Conservation (phyloP, 2,329 filamentous ascomycete species). For the Exophiala mesophila region DNA sequence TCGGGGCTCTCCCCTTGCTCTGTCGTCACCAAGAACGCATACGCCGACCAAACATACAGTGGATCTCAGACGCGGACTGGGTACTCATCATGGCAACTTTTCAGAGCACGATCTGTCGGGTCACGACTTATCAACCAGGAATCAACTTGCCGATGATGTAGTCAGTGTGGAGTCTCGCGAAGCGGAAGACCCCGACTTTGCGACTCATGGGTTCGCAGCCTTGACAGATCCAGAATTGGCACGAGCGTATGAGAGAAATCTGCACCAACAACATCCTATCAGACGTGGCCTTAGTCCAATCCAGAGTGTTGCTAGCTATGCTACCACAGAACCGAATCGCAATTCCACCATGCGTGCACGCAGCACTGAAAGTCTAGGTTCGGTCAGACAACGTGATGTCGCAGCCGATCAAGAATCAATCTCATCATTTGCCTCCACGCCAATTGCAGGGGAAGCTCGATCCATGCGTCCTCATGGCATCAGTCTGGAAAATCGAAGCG, state of each 20-base stretch:
- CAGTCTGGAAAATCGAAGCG: constrained; percentile 47
- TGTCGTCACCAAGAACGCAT: constrained; percentile 56
- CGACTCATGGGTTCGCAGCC: constrained; percentile 23
- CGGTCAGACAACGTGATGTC: constrained; percentile 45
- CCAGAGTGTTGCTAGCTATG: constrained; percentile 85
- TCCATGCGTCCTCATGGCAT: constrained; percentile 49
- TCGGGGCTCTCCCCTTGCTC: constrained; percentile 50
- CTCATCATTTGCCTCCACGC: constrained; percentile 53
- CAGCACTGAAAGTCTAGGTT: constrained; percentile 56
- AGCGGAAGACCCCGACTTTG: constrained; percentile 32
- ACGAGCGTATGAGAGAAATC: constrained; percentile 47
- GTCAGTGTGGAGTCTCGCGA: constrained; percentile 39
- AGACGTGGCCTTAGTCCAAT: constrained; percentile 77
- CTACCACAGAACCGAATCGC: constrained; percentile 58
- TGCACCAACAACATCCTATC: constrained; percentile 61
- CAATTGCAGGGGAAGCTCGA: constrained; percentile 51
- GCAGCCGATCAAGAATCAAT: constrained; percentile 46
- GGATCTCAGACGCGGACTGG: constrained; percentile 53
- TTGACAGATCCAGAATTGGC: constrained; percentile 37
- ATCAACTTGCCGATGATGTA: constrained; percentile 44
- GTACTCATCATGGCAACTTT: constrained; percentile 60
- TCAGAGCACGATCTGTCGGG: constrained; percentile 48
- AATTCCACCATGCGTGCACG: constrained; percentile 51
- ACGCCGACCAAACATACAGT: constrained; percentile 53
- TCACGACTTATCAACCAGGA: constrained; percentile 33